Percentiles rank a stretch among this genome's conserved stretches.
Conservation (phyloP, 768 basidiomycete species). For the Baorangia bicolor region DNA sequence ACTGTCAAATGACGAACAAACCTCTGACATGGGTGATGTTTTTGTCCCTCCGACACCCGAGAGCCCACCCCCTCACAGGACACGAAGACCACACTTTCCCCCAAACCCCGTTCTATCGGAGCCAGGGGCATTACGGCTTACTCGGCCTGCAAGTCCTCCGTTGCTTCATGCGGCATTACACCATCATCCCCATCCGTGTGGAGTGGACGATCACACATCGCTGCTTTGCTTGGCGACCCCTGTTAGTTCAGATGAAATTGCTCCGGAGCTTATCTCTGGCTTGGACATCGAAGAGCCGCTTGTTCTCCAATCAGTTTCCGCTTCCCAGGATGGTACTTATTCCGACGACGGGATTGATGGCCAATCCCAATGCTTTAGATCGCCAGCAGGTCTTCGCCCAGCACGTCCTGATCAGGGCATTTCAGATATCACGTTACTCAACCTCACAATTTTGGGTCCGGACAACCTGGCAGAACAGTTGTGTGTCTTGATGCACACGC, state of each 20-base stretch:
- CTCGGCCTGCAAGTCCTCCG: neutral
- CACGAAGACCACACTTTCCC: neutral
- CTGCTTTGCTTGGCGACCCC: conserved; percentile 37
- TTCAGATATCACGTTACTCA: neutral
- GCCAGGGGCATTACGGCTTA: neutral
- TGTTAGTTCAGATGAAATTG: conserved; percentile 30
- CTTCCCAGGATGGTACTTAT: neutral
- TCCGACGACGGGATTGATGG: neutral
- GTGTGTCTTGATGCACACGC: conserved; percentile 66
- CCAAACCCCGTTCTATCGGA: neutral
- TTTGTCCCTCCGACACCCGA: conserved; percentile 34
- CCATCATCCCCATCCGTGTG: conserved; percentile 37
- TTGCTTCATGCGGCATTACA: neutral
- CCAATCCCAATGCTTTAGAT: neutral
- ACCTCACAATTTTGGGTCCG: conserved; percentile 54
- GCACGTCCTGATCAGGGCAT: neutral
- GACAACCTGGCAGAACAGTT: conserved; percentile 77
- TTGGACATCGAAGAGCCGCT: conserved; percentile 29
- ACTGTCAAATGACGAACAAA: conserved; percentile 8
- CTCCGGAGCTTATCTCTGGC: conserved; percentile 29
- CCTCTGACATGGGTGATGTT: neutral
- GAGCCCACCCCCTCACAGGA: conserved; percentile 18
- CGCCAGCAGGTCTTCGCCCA: conserved; percentile 25
- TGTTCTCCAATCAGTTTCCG: neutral
- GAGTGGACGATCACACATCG: conserved; percentile 40